Base-by-base conservation (phyloP, 768 basidiomycete genomes). In the Amanita pallidorosea region DNA sequence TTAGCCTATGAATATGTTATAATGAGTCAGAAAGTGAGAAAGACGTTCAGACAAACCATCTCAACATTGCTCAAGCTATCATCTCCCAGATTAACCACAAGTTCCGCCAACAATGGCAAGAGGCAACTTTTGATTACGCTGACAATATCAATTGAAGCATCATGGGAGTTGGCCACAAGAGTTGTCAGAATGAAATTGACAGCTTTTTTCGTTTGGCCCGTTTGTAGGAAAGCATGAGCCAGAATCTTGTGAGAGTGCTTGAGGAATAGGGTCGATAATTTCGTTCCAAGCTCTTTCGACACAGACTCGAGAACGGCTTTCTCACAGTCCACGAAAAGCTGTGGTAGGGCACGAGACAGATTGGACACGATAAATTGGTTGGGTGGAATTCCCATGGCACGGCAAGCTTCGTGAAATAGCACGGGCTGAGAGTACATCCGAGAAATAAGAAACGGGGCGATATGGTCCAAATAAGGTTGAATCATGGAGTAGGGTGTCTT, bases 21-120 rank as follows among this genome's bases (percentile, higher is more conserved):
- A 12, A n/a, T 35, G 42, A 33, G 45, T 35, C 18, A 23, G 23
- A 23, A 9, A 2, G 23, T 25, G 7, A 34, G 15, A 33, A 44
- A 13, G 35, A 37, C 15, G 6, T 34, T 33, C 17, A 25, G 17
- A 58, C 74, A 54, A 59, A 83, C 83, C 58, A 67, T 63, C 29
- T 70, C 63, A 3, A 70, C 70, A 5, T 70, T 65, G 4, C 63
- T 65, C 0, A 62, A 59, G 45, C 81, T 74, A 47, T 83, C 77
- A 55, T 92, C 79, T 2, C 92, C 94, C 60, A 96, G 69, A 9
- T 76, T 75, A 33, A 91, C 73, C 17, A 92, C 83, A 20, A 98
- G 67, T 53, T 84, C 80, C 5, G 82, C 80, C 11, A 95, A 70
- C 23, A 95, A 67, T 3, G 81, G 74, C 1, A 88, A 75, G 27